These are phyloP conservation scores for Paratinospora sagittata DNA, from an alignment of 164 flowering plant genomes.

Conservation along the genomic window DNA sequence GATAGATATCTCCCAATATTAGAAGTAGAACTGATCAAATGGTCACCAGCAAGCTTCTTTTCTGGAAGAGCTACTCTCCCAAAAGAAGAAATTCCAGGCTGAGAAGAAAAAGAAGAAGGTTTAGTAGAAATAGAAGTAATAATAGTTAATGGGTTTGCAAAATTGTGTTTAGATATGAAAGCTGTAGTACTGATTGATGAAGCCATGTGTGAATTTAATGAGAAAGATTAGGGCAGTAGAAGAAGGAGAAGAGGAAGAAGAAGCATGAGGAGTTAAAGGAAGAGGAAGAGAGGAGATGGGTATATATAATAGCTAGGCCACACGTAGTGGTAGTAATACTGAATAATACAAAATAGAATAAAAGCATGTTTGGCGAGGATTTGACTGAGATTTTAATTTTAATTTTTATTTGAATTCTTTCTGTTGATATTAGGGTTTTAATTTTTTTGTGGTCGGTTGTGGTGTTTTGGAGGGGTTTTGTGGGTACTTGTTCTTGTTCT, in stretches of 20 bases:
- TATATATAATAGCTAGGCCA: neutral
- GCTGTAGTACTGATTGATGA: neutral
- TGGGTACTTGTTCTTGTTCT: neutral
- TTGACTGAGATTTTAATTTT: slow-evolving; percentile 18
- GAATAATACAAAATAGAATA: neutral
- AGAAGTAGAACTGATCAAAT: neutral
- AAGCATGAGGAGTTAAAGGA: neutral
- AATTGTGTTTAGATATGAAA: slow-evolving; percentile 4
- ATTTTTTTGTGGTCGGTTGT: slow-evolving; percentile 23
- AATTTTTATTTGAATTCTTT: neutral
- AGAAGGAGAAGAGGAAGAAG: neutral
- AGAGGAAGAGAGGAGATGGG: neutral
- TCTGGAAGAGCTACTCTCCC: slow-evolving; percentile 2
- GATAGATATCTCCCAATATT: neutral
- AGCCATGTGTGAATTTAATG: slow-evolving; percentile 8
- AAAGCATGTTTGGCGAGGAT: slow-evolving; percentile 31
- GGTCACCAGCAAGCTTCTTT: neutral
- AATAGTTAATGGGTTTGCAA: neutral
- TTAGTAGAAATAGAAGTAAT: neutral
- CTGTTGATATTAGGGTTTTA: neutral
- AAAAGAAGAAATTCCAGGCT: neutral
- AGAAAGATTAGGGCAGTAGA: neutral
- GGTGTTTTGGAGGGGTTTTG: neutral
- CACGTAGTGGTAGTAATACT: neutral
- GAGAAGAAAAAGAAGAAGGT: neutral